Evolutionary conservation across 2,329 filamentous ascomycete species (phyloP), one percentile per base, ranked within the genome.

Genomic region (Uncinocarpus reesii): DNA sequence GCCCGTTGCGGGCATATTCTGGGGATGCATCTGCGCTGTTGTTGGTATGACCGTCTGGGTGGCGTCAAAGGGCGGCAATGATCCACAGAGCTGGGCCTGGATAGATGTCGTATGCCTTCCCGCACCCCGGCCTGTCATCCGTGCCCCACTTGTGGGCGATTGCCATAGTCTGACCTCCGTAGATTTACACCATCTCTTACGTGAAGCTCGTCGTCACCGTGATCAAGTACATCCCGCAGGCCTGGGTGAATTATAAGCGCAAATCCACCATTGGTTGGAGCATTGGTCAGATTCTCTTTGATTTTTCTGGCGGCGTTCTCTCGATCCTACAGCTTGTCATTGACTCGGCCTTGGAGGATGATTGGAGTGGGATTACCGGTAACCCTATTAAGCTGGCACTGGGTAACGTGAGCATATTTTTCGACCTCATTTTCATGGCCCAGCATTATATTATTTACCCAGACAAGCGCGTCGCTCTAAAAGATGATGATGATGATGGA

Each of bases 191-290:
- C 10, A 70, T 93, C 26, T 86, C 86, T 35, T 93, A 93, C 62
- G 82, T 94, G 62, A 98, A 98, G 69, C 74, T 98, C 28, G 66
- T 89, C 47, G 79, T 94, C 55, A 95, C 90, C 0, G 70, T 95
- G 21, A 77, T 94, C 67, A 98, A 98, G 70, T 96, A 95, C 67
- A 81, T 86, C 40, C 92, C 92, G 4, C 88, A 95, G 71, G 79
- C 85, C 31, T 74, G 84, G 59, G 75, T 83, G 57, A 96, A 96
- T 70, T 88, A 83, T 63, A 80, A 81, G 58, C 87, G 90, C 59
- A 78, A 83, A 62, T 93, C 86, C 49, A 96, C 92, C 0, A 69
- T 76, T 16, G 92, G 92, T 31, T 96, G 90, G 88, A 84, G 80
- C 58, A 95, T 95, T 55, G 71, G 71, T 52, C 83, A 87, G 63